Evolutionary conservation across 2,329 filamentous ascomycete genomes (phyloP).

Genomic region (Aspergillus cejpii): DNA sequence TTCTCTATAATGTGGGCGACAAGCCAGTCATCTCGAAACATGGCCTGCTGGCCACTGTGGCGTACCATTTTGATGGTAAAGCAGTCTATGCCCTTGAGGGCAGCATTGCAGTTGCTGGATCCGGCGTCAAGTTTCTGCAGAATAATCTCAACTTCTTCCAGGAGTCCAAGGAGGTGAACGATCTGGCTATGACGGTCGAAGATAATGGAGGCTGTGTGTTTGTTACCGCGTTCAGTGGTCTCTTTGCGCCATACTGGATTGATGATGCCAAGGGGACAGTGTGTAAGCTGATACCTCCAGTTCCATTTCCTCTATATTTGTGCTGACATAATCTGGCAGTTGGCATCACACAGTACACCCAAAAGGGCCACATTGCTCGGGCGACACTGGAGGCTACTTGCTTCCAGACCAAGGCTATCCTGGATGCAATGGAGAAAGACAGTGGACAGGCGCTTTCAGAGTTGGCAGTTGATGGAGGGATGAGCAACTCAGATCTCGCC

Average conservation of each 20-base stretch:
- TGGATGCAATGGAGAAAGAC: slow-evolving; percentile 89
- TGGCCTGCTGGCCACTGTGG: slow-evolving; percentile 75
- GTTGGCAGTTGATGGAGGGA: slow-evolving; percentile 78
- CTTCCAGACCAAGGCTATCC: slow-evolving; percentile 85
- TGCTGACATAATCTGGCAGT: slow-evolving; percentile 41
- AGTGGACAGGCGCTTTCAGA: slow-evolving; percentile 68
- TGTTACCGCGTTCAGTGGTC: slow-evolving; percentile 82
- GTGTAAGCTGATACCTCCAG: slow-evolving; percentile 45
- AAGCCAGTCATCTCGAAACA: slow-evolving; percentile 78
- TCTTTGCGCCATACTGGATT: slow-evolving; percentile 93
- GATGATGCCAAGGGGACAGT: slow-evolving; percentile 87
- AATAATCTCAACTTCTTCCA: slow-evolving; percentile 58
- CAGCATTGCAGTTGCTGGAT: slow-evolving; percentile 74
- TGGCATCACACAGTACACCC: slow-evolving; percentile 76
- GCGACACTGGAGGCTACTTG: slow-evolving; percentile 86
- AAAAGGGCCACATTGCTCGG: slow-evolving; percentile 77
- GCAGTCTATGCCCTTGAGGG: slow-evolving; percentile 77
- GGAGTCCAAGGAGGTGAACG: slow-evolving; percentile 55
- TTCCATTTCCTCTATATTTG: not conserved
- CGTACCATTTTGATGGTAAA: slow-evolving; percentile 67
- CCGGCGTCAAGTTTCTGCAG: slow-evolving; percentile 68
- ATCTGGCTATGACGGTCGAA: slow-evolving; percentile 56
- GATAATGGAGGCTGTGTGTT: slow-evolving; percentile 81
- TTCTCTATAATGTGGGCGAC: slow-evolving; percentile 79
- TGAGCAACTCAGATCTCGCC: slow-evolving; percentile 78